Conservation (phyloP, 306 rosid species). For the Dryas drummondii region DNA sequence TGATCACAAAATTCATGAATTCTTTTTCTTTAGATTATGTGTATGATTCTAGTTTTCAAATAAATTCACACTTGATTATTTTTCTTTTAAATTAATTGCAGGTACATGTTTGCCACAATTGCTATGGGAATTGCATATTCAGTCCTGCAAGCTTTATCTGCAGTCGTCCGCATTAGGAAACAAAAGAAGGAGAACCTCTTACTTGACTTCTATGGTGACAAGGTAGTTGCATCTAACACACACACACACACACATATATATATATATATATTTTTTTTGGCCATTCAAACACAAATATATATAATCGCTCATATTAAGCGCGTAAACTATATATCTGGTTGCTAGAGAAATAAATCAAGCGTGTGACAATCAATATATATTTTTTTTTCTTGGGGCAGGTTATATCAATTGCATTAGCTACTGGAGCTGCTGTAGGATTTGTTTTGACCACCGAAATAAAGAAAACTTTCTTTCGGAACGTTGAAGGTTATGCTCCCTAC, state of each 20-base stretch:
- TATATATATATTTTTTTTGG: no score
- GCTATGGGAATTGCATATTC: constrained; percentile 21
- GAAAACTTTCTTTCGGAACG: background rate
- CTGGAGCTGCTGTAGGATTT: constrained; percentile 33
- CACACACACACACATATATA: no score
- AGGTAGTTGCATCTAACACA: constrained; percentile 8
- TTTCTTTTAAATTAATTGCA: background rate
- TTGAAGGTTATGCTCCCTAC: no score
- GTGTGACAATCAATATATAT: background rate
- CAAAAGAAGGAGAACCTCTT: constrained; percentile 2
- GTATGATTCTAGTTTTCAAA: background rate
- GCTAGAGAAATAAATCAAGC: no score
- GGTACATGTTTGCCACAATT: constrained; percentile 19
- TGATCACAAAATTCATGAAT: no score
- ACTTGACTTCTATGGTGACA: constrained; percentile 26
- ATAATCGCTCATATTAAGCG: no score
- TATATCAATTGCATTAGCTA: constrained; percentile 18
- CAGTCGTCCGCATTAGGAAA: constrained; percentile 10
- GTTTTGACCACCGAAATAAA: constrained; percentile 22
- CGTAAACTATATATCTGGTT: no score
- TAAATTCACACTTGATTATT: background rate
- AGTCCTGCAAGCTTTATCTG: constrained; percentile 16
- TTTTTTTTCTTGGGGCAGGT: constrained; percentile 9
- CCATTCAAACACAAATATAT: no score
- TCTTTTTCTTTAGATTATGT: background rate